Conservation (phyloP, 176 grass and related monocot genomes). For the maize (Zea mays) region DNA sequence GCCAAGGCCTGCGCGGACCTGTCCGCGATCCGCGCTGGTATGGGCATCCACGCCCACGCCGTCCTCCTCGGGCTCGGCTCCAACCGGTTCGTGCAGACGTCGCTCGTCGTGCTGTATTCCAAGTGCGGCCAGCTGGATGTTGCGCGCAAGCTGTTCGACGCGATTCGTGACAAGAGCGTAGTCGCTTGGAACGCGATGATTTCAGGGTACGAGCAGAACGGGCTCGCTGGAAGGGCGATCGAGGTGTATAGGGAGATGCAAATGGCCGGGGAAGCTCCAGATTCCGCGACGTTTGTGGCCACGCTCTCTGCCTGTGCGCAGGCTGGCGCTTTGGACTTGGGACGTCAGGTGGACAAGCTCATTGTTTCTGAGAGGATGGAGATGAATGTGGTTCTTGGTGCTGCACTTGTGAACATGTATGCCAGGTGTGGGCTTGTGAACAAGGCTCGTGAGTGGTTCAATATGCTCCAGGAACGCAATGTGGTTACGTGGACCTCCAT, state of each 20-base stretch:
- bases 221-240: conserved; percentile 49
- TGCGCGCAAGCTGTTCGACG: conserved; percentile 69
- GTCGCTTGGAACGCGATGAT: conserved; percentile 90
- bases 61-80: conserved; percentile 46
- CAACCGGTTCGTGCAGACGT: conserved; percentile 50
- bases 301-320: conserved; percentile 76
- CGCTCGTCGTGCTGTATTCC: conserved; percentile 48
- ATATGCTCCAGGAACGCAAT: conserved; percentile 52
- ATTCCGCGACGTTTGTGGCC: conserved; percentile 59
- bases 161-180: conserved; percentile 53
- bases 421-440: conserved; percentile 65
- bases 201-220: conserved; percentile 73
- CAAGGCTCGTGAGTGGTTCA: conserved; percentile 59
- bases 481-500: conserved; percentile 75
- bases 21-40: conserved; percentile 39
- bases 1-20: conserved; percentile 61
- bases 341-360: conserved; percentile 53
- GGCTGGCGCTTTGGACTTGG: conserved; percentile 61
- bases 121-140: conserved; percentile 39
- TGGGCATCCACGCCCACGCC: conserved; percentile 43
- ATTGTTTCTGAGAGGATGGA: conserved; percentile 52
- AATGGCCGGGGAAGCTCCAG: conserved; percentile 46
- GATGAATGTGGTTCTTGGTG: conserved; percentile 60
- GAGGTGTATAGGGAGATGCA: conserved; percentile 66
- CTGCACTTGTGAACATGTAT: conserved; percentile 79